These are phyloP conservation scores for Mycena venus DNA, from an alignment of 768 basidiomycete species.

Conservation along the genomic window DNA sequence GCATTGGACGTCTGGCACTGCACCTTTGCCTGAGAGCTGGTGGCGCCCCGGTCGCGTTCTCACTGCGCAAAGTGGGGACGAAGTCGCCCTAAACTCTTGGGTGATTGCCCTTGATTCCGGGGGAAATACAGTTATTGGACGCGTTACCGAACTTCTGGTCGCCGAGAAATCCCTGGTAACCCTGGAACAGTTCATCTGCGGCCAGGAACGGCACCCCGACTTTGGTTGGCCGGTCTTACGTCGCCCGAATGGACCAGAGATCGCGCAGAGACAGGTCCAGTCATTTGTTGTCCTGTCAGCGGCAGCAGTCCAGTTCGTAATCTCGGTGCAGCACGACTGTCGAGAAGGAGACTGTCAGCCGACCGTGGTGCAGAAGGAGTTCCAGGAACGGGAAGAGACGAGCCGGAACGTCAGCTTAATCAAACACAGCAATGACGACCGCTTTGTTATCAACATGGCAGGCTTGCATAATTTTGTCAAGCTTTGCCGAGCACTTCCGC, in stretches of 20 bases:
- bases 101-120: background rate
- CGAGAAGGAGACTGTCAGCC: background rate
- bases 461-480: background rate
- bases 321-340: background rate
- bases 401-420: background rate
- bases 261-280: background rate
- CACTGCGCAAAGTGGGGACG: constrained; percentile 16
- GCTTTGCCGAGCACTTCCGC: background rate
- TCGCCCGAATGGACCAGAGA: background rate
- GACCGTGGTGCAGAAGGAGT: background rate
- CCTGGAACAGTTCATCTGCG: constrained; percentile 19
- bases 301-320: background rate
- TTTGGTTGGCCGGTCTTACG: constrained; percentile 11
- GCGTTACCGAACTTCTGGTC: background rate
- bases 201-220: background rate
- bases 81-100: background rate
- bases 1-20: background rate
- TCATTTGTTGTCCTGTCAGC: background rate
- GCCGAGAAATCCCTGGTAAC: background rate
- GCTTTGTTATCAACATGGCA: background rate
- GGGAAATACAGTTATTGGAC: background rate
- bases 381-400: background rate
- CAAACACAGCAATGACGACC: background rate
- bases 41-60: constrained; percentile 4
- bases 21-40: background rate